Evolutionary conservation across 2,329 filamentous ascomycete genomes (phyloP).

Genomic region (Aspergillus ochraceus): DNA sequence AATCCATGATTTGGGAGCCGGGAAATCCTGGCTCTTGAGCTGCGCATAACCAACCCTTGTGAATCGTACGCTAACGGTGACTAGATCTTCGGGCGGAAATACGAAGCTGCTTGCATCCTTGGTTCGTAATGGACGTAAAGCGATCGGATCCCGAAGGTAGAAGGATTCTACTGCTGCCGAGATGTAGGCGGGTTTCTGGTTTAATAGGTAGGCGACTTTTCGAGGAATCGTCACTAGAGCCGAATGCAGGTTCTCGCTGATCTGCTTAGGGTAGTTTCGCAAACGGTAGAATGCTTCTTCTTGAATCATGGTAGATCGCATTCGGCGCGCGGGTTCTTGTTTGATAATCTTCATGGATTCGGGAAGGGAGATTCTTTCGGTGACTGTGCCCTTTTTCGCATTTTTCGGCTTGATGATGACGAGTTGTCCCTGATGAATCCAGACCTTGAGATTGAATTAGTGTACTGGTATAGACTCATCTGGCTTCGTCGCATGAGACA

Average conservation of each 20-base stretch:
- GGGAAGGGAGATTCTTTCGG: constrained; percentile 57
- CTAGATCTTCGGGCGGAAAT: constrained; percentile 77
- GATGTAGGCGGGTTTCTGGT: constrained; percentile 71
- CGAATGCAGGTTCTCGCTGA: constrained; percentile 73
- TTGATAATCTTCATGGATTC: constrained; percentile 66
- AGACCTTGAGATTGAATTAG: constrained; percentile 55
- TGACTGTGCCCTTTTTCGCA: constrained; percentile 45
- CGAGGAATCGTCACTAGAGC: constrained; percentile 74
- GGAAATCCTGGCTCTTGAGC: constrained; percentile 80
- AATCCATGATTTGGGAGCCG: constrained; percentile 59
- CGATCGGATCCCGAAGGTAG: constrained; percentile 81
- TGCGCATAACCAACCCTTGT: constrained; percentile 91
- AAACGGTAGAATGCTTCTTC: constrained; percentile 89
- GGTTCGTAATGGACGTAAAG: constrained; percentile 67
- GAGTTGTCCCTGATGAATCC: constrained; percentile 78
- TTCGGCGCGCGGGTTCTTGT: constrained; percentile 56
- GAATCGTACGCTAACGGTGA: constrained; percentile 76
- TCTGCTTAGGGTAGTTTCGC: constrained; percentile 76
- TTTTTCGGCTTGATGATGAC: constrained; percentile 63
- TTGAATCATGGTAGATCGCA: constrained; percentile 74
- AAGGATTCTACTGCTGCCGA: constrained; percentile 86
- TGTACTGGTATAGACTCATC: background rate
- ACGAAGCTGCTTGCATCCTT: constrained; percentile 54
- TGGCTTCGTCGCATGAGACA: background rate
- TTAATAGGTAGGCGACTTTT: constrained; percentile 76